Base-by-base conservation (phyloP, 2,329 filamentous ascomycete genomes). In the Fusarium sp. region DNA sequence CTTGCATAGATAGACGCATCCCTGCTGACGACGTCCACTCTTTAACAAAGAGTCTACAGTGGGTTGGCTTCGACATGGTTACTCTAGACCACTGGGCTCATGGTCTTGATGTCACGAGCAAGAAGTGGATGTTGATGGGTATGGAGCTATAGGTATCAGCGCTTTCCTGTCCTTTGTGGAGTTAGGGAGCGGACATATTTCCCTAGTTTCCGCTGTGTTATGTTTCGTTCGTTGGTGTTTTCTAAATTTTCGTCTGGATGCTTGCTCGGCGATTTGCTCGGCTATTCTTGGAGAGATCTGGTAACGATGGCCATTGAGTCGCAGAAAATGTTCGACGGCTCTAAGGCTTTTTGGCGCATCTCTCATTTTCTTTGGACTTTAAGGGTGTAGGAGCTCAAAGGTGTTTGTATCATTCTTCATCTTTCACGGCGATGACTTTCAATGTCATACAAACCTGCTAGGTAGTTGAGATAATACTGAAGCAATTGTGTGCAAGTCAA, bases 31-130 rank as follows among this genome's bases (percentile, higher is more conserved):
- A 93, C 71, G 86, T 89, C 66, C 89, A 92, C 76, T 87, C 91
- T 66, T 86, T 96, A 76, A 90, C 93, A 79, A 94, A 93, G 82
- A 95, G 94, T 78, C 89, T 98, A 58, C 93, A 95, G 81, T 98
- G 95, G 95, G 95, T 97, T 74, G 95, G 95, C 62, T 98, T 98
- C 80, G 93, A 94, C 80, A 88, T 96, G 75, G 91, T 90, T 56
- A 96, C 93, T 30, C 87, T 98, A 48, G 92, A 95, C 76, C 89
- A 90, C 76, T 98, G 94, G 92, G 88, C 89, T 22, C 84, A 87
- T 51, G 86, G 87, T 44, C 81, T 88, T 62, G 89, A 93, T 72
- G 88, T 92, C 60, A 90, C 93, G 57, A 97, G 94, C 84, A 85
- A 91, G 59, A 87, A 87, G 78, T 98, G 95, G 95, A 83, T 98